These are phyloP conservation scores for Daucus carota DNA, from an alignment of 129 eudicot species.

Conservation along the genomic window DNA sequence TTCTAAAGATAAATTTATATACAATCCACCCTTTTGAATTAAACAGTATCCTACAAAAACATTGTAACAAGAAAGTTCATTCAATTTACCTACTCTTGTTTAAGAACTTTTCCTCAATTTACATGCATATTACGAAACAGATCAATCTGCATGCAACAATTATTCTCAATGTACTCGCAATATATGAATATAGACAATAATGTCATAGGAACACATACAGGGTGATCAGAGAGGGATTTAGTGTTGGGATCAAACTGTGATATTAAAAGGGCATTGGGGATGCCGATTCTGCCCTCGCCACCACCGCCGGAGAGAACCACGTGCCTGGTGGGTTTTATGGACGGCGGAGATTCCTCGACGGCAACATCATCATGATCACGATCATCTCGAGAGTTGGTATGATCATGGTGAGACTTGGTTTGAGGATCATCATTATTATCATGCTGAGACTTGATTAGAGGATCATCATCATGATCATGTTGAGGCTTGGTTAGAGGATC, in stretches of 20 bases:
- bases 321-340: constrained; percentile 15
- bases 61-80: no score
- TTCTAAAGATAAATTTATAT: no score
- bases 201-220: constrained; percentile 30
- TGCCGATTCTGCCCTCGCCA: constrained; percentile 85
- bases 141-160: neutral
- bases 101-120: no score
- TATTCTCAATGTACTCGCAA: neutral
- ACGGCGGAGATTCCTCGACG: constrained; percentile 15
- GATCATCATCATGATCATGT: no score
- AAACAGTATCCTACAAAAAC: neutral
- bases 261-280: constrained; percentile 65
- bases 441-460: no score
- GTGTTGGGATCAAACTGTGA: constrained; percentile 45
- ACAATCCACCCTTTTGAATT: neutral
- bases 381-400: neutral
- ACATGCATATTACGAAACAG: no score
- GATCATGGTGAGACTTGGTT: neutral
- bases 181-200: neutral
- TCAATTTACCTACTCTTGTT: no score
- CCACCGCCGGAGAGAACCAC: constrained; percentile 83
- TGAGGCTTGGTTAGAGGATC: no score
- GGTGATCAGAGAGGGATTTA: constrained; percentile 61
- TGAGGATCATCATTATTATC: no score
- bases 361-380: neutral